Evolutionary conservation across 2,329 filamentous ascomycete species (phyloP), one percentile per base, ranked within the genome.

Genomic region (Neobulgaria alba): DNA sequence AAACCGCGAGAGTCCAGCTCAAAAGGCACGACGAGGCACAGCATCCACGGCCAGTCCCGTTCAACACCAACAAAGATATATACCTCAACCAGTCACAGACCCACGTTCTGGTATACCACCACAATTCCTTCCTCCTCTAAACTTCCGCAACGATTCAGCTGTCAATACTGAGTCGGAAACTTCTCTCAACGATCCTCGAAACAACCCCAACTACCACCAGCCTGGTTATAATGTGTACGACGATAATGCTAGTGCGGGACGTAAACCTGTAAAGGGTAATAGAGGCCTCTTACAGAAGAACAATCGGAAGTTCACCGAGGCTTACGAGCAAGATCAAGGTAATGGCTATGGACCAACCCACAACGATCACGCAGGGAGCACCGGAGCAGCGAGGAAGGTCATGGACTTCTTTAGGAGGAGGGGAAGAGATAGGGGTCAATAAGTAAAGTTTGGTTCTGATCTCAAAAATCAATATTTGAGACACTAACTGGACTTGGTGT

Each of bases 351-450:
- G 67, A 33, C 71, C 67, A 49, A 61, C 62, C 26, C 70, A 71
- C 39, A 76, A 80, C 38, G 80, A 88, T 56, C 53, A 59, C 38
- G 80, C 80, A 21, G 90, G 90, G 33, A 93, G 85, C 61, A 90
- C 81, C 49, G 86, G 86, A 42, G 85, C 88, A 3, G 88, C 89
- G 10, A 82, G 89, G 61, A 80, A 87, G 59, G 92, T 98, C 29
- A 96, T 98, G 89, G 90, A 98, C 66, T 95, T 96, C 64, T 98
- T 98, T 70, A 75, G 92, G 54, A 75, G 89, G 61, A 77, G 89
- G 60, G 86, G 85, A 82, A 66, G 85, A 81, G 53, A 72, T 83
- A 43, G 56, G 14, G 52, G 44, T 5, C 37, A 47, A 34, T 46
- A 30, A 46, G n/a, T n/a, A n/a, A n/a, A n/a, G n/a, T n/a, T n/a